phyloP scores from a whole-genome alignment of 2,329 filamentous ascomycete genomes.

The Fusarium staphyleae region DNA sequence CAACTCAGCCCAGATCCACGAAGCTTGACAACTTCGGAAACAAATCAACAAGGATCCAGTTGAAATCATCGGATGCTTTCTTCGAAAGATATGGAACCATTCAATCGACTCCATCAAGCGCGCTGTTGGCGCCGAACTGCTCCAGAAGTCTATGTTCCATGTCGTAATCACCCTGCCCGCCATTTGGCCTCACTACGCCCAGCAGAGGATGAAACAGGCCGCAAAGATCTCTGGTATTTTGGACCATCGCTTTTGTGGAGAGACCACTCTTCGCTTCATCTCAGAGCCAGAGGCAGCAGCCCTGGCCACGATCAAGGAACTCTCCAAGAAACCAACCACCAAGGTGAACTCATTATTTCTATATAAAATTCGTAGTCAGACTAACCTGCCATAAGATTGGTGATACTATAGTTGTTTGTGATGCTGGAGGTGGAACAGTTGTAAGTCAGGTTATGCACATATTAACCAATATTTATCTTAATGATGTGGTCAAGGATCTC shows the following conservation, averaged over 20 bases:
- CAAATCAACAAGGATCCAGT: conserved; percentile 30
- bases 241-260: conserved; percentile 25
- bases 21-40: background rate
- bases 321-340: conserved; percentile 33
- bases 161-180: conserved; percentile 54
- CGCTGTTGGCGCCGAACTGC: conserved; percentile 17
- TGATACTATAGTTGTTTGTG: conserved; percentile 45
- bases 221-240: conserved; percentile 48
- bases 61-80: conserved; percentile 44
- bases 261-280: conserved; percentile 47
- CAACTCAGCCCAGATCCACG: conserved; percentile 29
- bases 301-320: conserved; percentile 46
- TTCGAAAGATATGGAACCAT: conserved; percentile 47
- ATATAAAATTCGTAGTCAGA: background rate
- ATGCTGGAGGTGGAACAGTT: conserved; percentile 49
- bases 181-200: conserved; percentile 53
- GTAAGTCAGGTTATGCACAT: conserved; percentile 25
- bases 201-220: conserved; percentile 47
- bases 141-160: conserved; percentile 40
- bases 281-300: conserved; percentile 57
- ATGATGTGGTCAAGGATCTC: conserved; percentile 44
- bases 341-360: conserved; percentile 9
- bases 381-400: conserved; percentile 8
- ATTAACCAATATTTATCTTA: background rate
- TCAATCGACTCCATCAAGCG: conserved; percentile 36